phyloP scores from a whole-genome alignment of 805 yeast genomes.

The Metschnikowia lochheadii region DNA sequence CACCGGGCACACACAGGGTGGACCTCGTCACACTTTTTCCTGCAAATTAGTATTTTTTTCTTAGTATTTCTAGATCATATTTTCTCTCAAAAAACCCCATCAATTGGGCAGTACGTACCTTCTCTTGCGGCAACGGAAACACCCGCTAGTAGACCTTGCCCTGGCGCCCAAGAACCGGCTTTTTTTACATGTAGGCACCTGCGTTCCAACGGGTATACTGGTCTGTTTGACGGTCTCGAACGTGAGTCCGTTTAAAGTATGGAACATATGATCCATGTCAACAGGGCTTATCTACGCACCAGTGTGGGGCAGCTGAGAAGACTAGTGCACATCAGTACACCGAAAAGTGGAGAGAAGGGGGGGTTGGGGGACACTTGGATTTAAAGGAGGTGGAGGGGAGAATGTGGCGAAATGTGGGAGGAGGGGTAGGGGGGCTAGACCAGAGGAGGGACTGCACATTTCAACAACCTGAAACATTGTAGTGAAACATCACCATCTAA shows the following conservation, averaged over 20 bases:
- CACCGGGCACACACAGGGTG: conserved; percentile 15
- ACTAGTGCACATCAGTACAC: background rate
- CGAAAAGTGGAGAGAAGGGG: background rate
- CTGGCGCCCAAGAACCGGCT: conserved; percentile 14
- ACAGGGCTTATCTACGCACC: background rate
- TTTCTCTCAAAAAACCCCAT: too few species aligned
- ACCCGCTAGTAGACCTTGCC: conserved; percentile 16
- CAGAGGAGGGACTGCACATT: too few species aligned
- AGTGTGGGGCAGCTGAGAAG: background rate
- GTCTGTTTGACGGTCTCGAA: conserved; percentile 9
- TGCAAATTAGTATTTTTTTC: background rate
- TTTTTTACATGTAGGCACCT: conserved; percentile 9
- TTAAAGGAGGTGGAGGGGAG: background rate
- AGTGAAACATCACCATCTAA: too few species aligned
- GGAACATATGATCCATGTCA: conserved; percentile 12
- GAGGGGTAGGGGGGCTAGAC: too few species aligned
- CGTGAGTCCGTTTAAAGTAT: conserved; percentile 12
- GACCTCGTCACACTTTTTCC: conserved; percentile 19
- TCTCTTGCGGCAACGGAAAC: conserved; percentile 16
- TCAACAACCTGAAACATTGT: too few species aligned
- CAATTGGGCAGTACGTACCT: conserved; percentile 12
- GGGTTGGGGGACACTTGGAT: too few species aligned
- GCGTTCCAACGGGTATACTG: conserved; percentile 8
- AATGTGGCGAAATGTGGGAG: background rate
- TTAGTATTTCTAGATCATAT: too few species aligned